phyloP scores from a whole-genome alignment of 257 asterid species.

The Ligustrum vulgare region DNA sequence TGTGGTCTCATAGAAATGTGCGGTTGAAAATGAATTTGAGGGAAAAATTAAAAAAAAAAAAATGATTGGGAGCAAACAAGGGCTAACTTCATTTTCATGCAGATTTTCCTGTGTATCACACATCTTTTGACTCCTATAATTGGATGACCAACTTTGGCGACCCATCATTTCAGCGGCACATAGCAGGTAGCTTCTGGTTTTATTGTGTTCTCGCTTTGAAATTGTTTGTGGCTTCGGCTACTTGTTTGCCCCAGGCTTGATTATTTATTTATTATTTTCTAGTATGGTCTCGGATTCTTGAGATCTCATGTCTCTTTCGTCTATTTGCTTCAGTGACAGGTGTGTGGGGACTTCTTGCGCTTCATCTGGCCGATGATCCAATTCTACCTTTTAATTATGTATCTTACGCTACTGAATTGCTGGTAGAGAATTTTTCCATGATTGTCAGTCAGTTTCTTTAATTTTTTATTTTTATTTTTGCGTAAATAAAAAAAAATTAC shows the following conservation, averaged over 20 bases:
- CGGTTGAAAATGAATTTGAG: too few relatives aligned
- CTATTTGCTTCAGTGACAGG: constrained; percentile 56
- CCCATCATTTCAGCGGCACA: constrained; percentile 86
- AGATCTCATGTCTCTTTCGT: constrained; percentile 4
- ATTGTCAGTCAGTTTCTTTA: not conserved
- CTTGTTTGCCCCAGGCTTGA: not conserved
- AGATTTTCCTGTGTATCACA: constrained; percentile 95
- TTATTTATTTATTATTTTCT: not conserved
- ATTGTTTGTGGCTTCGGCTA: not conserved
- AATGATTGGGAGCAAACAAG: too few relatives aligned
- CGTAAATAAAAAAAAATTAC: not conserved
- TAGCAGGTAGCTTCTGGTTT: constrained; percentile 54
- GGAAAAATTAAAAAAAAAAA: too few relatives aligned
- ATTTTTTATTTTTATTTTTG: too few relatives aligned
- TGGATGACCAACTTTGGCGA: constrained; percentile 86
- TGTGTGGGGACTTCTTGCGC: constrained; percentile 91
- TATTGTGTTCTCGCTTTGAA: not conserved
- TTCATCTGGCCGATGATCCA: constrained; percentile 78
- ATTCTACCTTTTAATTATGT: constrained; percentile 81
- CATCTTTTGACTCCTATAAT: constrained; percentile 85
- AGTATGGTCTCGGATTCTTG: not conserved
- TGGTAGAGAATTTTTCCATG: constrained; percentile 40
- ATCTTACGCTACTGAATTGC: constrained; percentile 71
- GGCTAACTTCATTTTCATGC: constrained; percentile 37
- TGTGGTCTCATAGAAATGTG: too few relatives aligned